Base-by-base conservation (phyloP, 2,329 filamentous ascomycete species). In the Pseudomassariella vexata region DNA sequence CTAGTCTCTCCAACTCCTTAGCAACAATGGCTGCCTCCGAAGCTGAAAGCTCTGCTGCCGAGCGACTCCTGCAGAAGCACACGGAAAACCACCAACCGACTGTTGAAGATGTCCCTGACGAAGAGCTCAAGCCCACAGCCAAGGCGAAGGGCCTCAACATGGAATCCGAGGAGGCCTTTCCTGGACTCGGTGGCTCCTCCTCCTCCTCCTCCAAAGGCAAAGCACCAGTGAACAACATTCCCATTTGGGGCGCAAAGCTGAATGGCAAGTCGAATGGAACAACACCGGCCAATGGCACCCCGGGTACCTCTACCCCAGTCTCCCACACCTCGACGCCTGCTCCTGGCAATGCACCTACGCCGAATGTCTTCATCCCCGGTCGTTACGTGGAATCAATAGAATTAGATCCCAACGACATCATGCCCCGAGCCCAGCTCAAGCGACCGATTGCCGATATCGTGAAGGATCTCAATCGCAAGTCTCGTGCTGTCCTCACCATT, bases 381-480 rank as follows among this genome's bases (percentile, higher is more conserved):
- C 85, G 85, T 50, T 81, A 88, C 58, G 78, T 79, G 45, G 86
- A 94, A 58, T 73, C 75, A 23, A 77, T 94, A 43, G 72, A 76
- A 17, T 73, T 95, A 38, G 78, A 82, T 34, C 78, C 83, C 7
- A 75, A 79, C 27, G 82, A 92, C 55, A 76, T 96, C 55, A 73
- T 85, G 28, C 81, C 86, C 12, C 77, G 82, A 25, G 68, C 66
- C 38, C 80, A 94, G 56, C 67, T 95, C 50, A 94, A 85, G 70
- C 86, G 86, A 47, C 86, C 90, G 6, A 70, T 95, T 31, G 68
- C 78, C 19, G 90, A 96, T 45, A 81, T 92, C 44, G 68, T 95
- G 52, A 85, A 86, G 55, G 88, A 95, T 44, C 85, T 96, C 62
- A 95, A 94, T 64, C 85, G 83, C 62, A 85, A 83, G 53, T 94